Evolutionary conservation across 352 stramenopile species (phyloP).

Genomic region (Globisporangium lucens): DNA sequence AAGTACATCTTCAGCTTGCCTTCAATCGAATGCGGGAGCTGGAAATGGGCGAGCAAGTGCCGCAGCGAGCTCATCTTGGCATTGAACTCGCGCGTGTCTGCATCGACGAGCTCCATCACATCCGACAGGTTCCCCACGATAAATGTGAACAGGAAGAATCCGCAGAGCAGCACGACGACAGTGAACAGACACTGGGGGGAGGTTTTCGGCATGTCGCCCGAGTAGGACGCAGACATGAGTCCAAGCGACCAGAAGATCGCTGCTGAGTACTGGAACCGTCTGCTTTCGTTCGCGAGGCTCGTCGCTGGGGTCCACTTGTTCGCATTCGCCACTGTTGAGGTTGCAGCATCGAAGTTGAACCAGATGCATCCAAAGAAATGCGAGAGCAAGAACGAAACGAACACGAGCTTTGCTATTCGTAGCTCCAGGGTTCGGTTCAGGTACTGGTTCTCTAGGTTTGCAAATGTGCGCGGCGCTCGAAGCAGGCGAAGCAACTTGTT

Average conservation of each 20-base stretch:
- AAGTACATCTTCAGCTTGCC: constrained; percentile 66
- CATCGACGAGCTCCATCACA: constrained; percentile 47
- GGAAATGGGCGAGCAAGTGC: constrained; percentile 52
- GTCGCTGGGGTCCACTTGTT: constrained; percentile 8
- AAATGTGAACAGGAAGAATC: constrained; percentile 50
- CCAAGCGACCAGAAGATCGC: constrained; percentile 60
- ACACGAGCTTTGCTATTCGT: constrained; percentile 44
- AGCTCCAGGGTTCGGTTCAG: constrained; percentile 40
- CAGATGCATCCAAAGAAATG: constrained; percentile 58
- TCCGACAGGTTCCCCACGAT: constrained; percentile 61
- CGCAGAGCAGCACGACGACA: constrained; percentile 35
- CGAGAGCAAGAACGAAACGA: constrained; percentile 39
- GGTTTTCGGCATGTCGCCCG: constrained; percentile 40
- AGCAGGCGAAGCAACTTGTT: constrained; percentile 56
- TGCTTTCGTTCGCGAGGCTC: constrained; percentile 8
- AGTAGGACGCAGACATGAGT: constrained; percentile 47
- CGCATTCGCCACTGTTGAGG: constrained; percentile 3
- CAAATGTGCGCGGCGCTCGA: constrained; percentile 17
- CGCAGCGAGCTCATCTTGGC: constrained; percentile 50
- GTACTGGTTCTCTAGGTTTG: constrained; percentile 36
- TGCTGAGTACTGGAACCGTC: constrained; percentile 32
- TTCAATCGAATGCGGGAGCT: constrained; percentile 36
- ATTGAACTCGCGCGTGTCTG: constrained; percentile 56
- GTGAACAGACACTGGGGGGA: constrained; percentile 41
- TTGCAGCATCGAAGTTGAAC: constrained; percentile 50